phyloP scores from a whole-genome alignment of 2,329 filamentous ascomycete species.

The Claviceps paspali region DNA sequence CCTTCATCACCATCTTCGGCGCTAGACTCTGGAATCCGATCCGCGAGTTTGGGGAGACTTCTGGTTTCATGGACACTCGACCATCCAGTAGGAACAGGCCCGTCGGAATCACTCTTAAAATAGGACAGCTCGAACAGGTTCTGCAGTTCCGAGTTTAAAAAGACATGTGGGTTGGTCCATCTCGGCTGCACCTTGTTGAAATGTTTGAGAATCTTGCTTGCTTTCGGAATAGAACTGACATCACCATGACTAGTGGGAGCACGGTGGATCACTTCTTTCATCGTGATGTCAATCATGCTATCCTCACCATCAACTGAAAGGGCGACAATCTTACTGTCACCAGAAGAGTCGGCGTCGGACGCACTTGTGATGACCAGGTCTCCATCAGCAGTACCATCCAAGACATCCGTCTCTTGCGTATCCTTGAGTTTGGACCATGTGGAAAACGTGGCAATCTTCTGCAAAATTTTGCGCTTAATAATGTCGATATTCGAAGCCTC shows the following conservation, averaged over 20 bases:
- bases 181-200: constrained; percentile 36
- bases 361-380: constrained; percentile 53
- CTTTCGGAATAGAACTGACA: constrained; percentile 8
- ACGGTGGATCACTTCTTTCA: constrained; percentile 44
- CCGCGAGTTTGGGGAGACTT: constrained; percentile 36
- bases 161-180: constrained; percentile 37
- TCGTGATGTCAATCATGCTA: constrained; percentile 77
- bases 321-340: constrained; percentile 56
- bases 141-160: constrained; percentile 48
- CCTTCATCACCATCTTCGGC: constrained; percentile 31
- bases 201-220: constrained; percentile 21
- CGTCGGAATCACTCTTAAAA: constrained; percentile 35
- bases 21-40: constrained; percentile 28
- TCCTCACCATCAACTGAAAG: constrained; percentile 79
- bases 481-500: constrained; percentile 52
- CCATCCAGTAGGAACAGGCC: constrained; percentile 57
- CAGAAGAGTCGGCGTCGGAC: constrained; percentile 50
- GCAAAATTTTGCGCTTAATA: constrained; percentile 67
- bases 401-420: constrained; percentile 26
- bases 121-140: constrained; percentile 67
- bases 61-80: constrained; percentile 43
- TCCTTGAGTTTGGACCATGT: constrained; percentile 50
- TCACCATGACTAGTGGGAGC: constrained; percentile 1
- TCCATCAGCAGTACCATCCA: constrained; percentile 44
- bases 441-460: constrained; percentile 61